Evolutionary conservation across 148 eudicot genomes (phyloP), one percentile per base, ranked within the genome.

Genomic region (Camellia sinensis): DNA sequence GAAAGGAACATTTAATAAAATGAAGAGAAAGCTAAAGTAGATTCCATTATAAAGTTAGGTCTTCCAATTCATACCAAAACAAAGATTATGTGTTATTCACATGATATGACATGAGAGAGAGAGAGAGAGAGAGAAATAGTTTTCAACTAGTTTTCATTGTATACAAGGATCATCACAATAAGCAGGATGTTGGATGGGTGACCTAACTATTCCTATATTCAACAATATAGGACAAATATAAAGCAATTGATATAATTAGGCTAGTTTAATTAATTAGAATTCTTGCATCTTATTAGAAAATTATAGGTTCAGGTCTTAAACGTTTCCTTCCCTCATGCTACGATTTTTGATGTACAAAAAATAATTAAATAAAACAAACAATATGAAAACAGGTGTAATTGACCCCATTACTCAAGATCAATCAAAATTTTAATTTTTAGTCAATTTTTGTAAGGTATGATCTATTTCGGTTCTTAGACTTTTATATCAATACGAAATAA

Each of bases 11-110:
- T 19, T 3, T 0, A 65, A 17, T 21, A 15, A 54, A 78, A n/a
- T 56, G 50, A 43, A 56, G 66, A 53, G 17, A 54, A 56, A 52
- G 71, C 67, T 18, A 57, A 68, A 66, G 74, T 43, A 68, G 74
- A 78, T 54, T 78, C 73, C 73, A 78, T 67, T 67, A 43, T 22
- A 9, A 17, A 37, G 73, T 54, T 67, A 54, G 74, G 73, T 41
- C 52, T 17, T 40, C 15, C 19, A 2, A 29, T 73, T 18, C 74
- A 7, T 48, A 46, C 57, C 60, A 50, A 72, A 48, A 29, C 72
- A 68, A 29, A 68, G 48, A 68, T 41, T 68, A 22, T 73, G 54
- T n/a, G 8, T 71, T 46, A 7, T 46, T 5, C 59, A 50, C 1
- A 46, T 46, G 18, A 54, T 37, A 74, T 37, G 61, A 72, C 61